A percentile compares a stretch with the other conserved stretches of the same genome.
These are phyloP conservation scores for Neofusicoccum laricinum DNA, from an alignment of 2,329 filamentous ascomycete genomes.

Conservation along the genomic window DNA sequence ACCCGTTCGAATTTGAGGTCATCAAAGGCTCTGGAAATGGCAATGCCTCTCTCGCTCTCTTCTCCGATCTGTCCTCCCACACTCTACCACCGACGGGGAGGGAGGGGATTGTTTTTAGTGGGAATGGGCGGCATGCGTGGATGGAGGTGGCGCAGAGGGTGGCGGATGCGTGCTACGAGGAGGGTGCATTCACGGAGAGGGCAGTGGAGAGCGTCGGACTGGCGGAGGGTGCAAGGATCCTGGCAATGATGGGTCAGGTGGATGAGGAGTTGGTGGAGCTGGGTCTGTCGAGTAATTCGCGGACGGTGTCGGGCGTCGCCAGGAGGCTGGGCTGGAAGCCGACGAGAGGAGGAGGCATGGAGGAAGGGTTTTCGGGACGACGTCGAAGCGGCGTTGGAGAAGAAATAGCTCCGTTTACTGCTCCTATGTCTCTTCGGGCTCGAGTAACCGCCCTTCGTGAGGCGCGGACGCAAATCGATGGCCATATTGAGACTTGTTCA, in stretches of 20 bases:
- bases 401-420: neutral
- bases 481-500: too few species aligned
- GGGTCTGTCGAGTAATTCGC: neutral
- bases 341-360: slow-evolving; percentile 6
- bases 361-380: slow-evolving; percentile 6
- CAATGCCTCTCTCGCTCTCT: too few species aligned
- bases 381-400: neutral
- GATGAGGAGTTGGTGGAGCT: slow-evolving; percentile 13
- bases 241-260: neutral
- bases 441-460: too few species aligned
- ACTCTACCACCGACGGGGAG: slow-evolving; percentile 12
- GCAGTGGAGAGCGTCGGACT: slow-evolving; percentile 3
- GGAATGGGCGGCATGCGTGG: slow-evolving; percentile 12
- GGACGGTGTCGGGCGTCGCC: slow-evolving; percentile 5
- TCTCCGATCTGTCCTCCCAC: too few species aligned
- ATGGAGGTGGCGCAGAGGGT: slow-evolving; percentile 13
- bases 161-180: slow-evolving; percentile 4
- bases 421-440: too few species aligned
- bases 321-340: slow-evolving; percentile 14
- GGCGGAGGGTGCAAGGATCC: neutral
- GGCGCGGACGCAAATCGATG: too few species aligned
- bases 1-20: too few species aligned
- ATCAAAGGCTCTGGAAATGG: too few species aligned
- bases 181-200: neutral
- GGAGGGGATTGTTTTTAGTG: slow-evolving; percentile 14